These are phyloP conservation scores for Papiliotrema flavescens DNA, from an alignment of 1,284 basidiomycete genomes.

Conservation along the genomic window DNA sequence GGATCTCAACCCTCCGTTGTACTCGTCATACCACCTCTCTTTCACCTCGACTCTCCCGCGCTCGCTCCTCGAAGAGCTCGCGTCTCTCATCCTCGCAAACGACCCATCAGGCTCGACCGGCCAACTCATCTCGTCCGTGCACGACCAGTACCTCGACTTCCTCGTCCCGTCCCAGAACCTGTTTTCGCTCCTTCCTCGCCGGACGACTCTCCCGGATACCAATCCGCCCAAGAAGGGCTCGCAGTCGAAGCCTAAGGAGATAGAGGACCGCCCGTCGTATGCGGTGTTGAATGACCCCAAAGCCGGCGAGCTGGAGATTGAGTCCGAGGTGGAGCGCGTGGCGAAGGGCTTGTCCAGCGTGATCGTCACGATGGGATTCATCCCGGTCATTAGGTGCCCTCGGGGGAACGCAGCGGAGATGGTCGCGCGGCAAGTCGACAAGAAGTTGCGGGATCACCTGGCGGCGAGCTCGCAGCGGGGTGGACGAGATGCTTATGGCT, in stretches of 20 bases:
- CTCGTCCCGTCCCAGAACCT: slow-evolving; percentile 90
- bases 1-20: slow-evolving; percentile 75
- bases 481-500: slow-evolving; percentile 59
- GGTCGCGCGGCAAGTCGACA: slow-evolving; percentile 92
- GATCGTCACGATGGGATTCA: slow-evolving; percentile 85
- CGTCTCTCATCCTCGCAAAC: slow-evolving; percentile 77
- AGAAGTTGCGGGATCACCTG: slow-evolving; percentile 86
- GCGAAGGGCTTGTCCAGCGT: slow-evolving; percentile 89
- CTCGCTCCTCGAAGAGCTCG: slow-evolving; percentile 87
- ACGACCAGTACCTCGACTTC: slow-evolving; percentile 97
- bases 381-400: slow-evolving; percentile 93
- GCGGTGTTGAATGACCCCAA: slow-evolving; percentile 87
- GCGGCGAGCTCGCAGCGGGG: slow-evolving; percentile 60
- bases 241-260: slow-evolving; percentile 33
- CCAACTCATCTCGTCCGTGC: slow-evolving; percentile 72
- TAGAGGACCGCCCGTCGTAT: slow-evolving; percentile 58
- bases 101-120: slow-evolving; percentile 61
- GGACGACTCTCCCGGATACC: slow-evolving; percentile 26
- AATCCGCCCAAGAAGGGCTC: slow-evolving; percentile 32
- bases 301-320: slow-evolving; percentile 85
- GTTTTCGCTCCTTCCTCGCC: slow-evolving; percentile 76
- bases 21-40: slow-evolving; percentile 91
- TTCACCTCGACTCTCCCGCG: slow-evolving; percentile 90
- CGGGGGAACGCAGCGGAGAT: slow-evolving; percentile 97
- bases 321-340: slow-evolving; percentile 88